A percentile compares a stretch with the other conserved stretches of the same genome.
Conservation (phyloP, 2,329 filamentous ascomycete genomes). For the Xylariaceae sp. region DNA sequence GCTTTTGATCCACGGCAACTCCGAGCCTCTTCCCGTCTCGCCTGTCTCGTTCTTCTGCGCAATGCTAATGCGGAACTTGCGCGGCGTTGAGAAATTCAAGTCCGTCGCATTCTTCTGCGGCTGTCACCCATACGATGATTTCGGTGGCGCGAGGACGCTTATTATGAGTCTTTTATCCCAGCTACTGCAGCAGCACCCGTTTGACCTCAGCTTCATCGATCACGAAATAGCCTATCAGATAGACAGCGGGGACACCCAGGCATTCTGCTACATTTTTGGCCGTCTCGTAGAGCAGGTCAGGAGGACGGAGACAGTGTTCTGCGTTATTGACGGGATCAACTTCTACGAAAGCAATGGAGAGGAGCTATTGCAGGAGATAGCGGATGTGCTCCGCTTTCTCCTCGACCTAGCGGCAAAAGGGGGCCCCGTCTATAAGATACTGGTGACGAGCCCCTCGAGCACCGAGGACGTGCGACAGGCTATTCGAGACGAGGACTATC, state of each 20-base stretch:
- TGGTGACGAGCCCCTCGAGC: constrained; percentile 11
- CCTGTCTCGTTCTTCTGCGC: constrained; percentile 15
- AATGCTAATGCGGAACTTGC: constrained; percentile 8
- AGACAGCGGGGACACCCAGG: background rate
- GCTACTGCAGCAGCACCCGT: constrained; percentile 8
- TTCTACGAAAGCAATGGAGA: constrained; percentile 13
- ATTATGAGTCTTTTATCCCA: constrained; percentile 15
- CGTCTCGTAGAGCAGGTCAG: constrained; percentile 11
- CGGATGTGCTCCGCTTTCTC: constrained; percentile 12
- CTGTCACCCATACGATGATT: constrained; percentile 12
- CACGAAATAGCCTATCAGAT: constrained; percentile 4
- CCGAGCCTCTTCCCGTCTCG: constrained; percentile 4
- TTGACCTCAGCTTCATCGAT: constrained; percentile 16
- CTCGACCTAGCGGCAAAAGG: background rate
- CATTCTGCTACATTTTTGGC: constrained; percentile 13
- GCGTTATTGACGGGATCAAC: constrained; percentile 15
- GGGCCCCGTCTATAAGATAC: constrained; percentile 3
- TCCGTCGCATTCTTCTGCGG: constrained; percentile 11
- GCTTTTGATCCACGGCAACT: constrained; percentile 14
- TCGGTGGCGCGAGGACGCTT: constrained; percentile 6
- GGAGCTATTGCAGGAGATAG: constrained; percentile 8
- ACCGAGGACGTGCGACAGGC: constrained; percentile 17
- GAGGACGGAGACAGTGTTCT: constrained; percentile 10
- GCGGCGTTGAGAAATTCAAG: constrained; percentile 6
- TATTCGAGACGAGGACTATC: constrained; percentile 15